Base-by-base conservation (phyloP, 805 yeast genomes). In the Zygosaccharomyces bisporus region DNA sequence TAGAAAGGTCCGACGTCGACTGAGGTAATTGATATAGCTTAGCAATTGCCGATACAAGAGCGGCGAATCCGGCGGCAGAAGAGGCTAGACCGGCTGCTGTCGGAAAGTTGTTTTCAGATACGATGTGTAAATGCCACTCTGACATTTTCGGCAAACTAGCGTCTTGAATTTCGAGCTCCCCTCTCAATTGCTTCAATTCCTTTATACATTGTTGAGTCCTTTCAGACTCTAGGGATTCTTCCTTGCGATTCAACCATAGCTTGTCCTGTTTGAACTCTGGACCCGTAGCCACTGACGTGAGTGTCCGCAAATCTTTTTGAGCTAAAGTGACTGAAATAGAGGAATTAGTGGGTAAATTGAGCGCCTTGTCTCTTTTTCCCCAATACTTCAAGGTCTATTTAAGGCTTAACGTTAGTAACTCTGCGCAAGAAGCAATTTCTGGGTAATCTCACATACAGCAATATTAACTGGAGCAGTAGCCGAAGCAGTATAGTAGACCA, bases 61-160 rank as follows among this genome's bases (percentile, higher is more conserved):
- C 99, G 27, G 99, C 96, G 67, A 89, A 91, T 0, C 99, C 99
- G 7, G 99, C 98, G 10, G 99, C 99, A 4, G 95, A 85, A 1
- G 96, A 88, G 0, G 99, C 99, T 56, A 93, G 76, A 2, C 99
- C 99, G 4, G 99, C 99, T 24, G 99, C 99, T 19, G 99, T 93
- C 41, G 99, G 99, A 75, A 93, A 93, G 69, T 93, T 93, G 72
- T 93, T 93, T 62, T 88, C 95, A 20, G 95, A 82, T 10, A 87
- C 95, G 54, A 93, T 85, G 57, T 82, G 87, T 45, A 93, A 72
- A 41, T 76, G 74, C 77, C 77, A 80, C 14, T 70, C 57, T 24
- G 91, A 76, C 47, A 89, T 71, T 57, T 71, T 73, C 32, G 90
- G 86, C 51, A 83, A 67, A 1, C 69, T 48, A 0, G 73, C 29